These are phyloP conservation scores for Geoglossum glabrum DNA, from an alignment of 495 filamentous ascomycete genomes.

Conservation along the genomic window DNA sequence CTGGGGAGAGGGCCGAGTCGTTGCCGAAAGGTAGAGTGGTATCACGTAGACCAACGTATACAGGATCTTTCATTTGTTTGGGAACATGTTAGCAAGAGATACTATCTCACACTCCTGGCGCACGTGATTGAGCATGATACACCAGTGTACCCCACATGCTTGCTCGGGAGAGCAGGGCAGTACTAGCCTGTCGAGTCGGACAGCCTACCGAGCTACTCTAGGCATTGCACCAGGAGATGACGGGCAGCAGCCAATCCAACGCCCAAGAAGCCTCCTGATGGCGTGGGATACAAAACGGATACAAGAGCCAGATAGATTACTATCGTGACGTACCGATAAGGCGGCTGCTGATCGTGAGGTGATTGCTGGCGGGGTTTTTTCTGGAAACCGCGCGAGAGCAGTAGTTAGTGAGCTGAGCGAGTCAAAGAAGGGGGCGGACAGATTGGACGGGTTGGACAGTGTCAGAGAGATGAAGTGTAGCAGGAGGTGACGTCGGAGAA, in stretches of 20 bases:
- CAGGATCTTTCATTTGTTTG: slow-evolving; percentile 30
- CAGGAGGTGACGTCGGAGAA: slow-evolving; percentile 2
- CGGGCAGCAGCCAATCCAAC: background rate
- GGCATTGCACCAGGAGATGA: background rate
- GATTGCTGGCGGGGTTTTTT: slow-evolving; percentile 24
- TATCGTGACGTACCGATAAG: slow-evolving; percentile 29
- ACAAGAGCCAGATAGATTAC: background rate
- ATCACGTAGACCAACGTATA: slow-evolving; percentile 76
- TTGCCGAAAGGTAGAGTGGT: slow-evolving; percentile 68
- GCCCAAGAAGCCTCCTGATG: background rate
- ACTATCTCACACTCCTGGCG: background rate
- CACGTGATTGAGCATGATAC: background rate
- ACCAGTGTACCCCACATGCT: background rate
- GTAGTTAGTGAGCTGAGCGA: background rate
- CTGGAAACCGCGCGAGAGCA: slow-evolving; percentile 5
- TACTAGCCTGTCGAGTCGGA: background rate
- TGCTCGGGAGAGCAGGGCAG: background rate
- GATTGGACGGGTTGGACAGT: slow-evolving; percentile 4
- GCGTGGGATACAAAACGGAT: background rate
- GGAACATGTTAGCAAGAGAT: background rate
- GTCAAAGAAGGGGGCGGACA: background rate
- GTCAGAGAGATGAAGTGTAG: slow-evolving; percentile 1
- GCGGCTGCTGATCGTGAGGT: slow-evolving; percentile 25
- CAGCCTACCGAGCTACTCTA: background rate
- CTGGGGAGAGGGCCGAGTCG: slow-evolving; percentile 60